Percentiles rank a stretch among this genome's conserved stretches.
Conservation (phyloP, 2,329 filamentous ascomycete species). For the Diaporthe longicolla region DNA sequence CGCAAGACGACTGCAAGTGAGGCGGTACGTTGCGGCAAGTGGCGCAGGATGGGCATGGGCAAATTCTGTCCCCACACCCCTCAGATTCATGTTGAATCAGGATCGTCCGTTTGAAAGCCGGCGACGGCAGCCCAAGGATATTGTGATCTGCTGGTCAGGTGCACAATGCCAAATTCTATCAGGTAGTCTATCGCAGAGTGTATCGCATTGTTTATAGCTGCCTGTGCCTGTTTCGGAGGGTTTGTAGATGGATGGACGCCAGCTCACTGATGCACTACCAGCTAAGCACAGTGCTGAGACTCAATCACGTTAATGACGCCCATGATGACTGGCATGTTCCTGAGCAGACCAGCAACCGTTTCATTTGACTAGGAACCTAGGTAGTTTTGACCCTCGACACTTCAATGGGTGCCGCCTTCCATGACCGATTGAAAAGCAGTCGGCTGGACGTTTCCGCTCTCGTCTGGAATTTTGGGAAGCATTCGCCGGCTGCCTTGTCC, state of each 20-base stretch:
- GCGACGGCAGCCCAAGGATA: background rate
- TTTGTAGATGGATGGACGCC: background rate
- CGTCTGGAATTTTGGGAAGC: background rate
- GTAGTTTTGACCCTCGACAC: background rate
- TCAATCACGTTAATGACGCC: background rate
- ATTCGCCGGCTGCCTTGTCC: background rate
- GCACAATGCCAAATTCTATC: background rate
- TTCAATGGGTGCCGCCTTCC: background rate
- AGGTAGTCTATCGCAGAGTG: background rate
- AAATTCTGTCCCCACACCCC: constrained; percentile 24
- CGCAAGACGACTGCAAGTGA: background rate
- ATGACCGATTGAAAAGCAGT: background rate
- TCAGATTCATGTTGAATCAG: constrained; percentile 11
- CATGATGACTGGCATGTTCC: background rate
- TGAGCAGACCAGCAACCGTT: background rate
- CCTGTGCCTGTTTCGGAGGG: background rate
- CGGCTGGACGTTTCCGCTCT: background rate
- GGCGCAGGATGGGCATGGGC: background rate
- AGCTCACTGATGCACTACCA: background rate
- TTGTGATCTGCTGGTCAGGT: background rate
- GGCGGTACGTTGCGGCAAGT: background rate
- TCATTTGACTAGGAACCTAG: no score
- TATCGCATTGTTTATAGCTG: background rate
- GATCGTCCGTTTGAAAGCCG: constrained; percentile 4
- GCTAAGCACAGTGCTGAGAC: constrained; percentile 4